Evolutionary conservation across 1,284 basidiomycete species (phyloP), one percentile per base, ranked within the genome.

Genomic region (Heterobasidion occidentale): DNA sequence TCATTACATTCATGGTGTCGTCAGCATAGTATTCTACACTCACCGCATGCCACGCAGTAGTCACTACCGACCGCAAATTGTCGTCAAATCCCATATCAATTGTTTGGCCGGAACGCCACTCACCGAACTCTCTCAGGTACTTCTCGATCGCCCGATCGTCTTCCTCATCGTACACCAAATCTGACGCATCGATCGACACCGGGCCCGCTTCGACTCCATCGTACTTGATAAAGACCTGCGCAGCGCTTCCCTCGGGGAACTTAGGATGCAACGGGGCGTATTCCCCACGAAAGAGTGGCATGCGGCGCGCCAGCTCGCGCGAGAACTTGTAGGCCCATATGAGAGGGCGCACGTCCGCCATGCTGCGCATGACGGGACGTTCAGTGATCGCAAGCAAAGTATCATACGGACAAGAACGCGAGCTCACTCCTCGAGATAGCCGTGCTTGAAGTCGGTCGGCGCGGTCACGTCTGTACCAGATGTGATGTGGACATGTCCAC

Each of bases 1-100:
- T 6, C 9, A 44, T 42, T 44, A 2, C 15, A 6, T 34, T 20
- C 36, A 7, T 17, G 27, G 7, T 8, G 7, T 6, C 19, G 1
- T 36, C 14, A 14, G 27, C 46, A 33, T 15, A 19, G 33, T 14
- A 11, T 27, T 14, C 7, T 7, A 47, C n/a, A 7, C 1, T 61
- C 77, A 83, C 84, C 56, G 81, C 77, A 62, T 86, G 84, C 77
- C 77, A 84, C 0, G 74, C 67, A 0, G 79, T 77, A 15, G 53
- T 54, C 5, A 75, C 81, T 83, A 33, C 4, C 51, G 27, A 15
- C 3, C 7, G 7, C 34, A 11, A 14, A 42, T 20, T 4, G 42
- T 47, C 49, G 38, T 53, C 64, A 49, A 12, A 11, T 15, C 27
- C 14, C 9, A 38, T 56, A 59, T 46, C 17, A 19, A 9, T 9